Base-by-base conservation (phyloP, 345 rosid genomes). In the Lenwebbia sp. region DNA sequence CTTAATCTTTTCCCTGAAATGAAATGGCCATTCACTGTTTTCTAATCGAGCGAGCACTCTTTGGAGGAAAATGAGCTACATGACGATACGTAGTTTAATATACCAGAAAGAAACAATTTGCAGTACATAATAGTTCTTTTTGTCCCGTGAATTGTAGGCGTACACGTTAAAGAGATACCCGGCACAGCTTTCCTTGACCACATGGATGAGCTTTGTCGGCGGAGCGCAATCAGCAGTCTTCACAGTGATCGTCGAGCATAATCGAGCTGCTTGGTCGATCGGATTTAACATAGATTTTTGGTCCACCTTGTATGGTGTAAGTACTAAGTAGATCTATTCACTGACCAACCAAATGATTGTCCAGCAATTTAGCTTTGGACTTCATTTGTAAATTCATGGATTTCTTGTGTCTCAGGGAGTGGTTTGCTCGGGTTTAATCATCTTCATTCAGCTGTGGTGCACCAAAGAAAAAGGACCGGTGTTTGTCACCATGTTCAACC, bases 401-500 rank as follows among this genome's bases (percentile, higher is more conserved):
- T 49, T 62, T 21, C 83, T 55, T 60, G 83, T n/a, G 76, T 22
- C 23, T 84, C 93, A 94, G 96, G 96, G 93, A 75, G 93, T 94
- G 85, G 92, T 92, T 40, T 65, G 86, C 84, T 93, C 94, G 5
- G 95, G 97, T 10, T 21, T 92, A 25, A 83, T 88, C 23, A 60
- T 91, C 84, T 90, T 87, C 87, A 4, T 89, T 56, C 94, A 92
- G 84, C 86, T 92, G 12, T 92, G 95, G 95, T 93, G 97, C 93
- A 93, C 93, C 55, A 88, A 89, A 86, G 87, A 76, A 83, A 93
- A 88, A 86, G 97, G 92, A 40, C 93, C 95, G 5, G 95, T 93
- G 50, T 94, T 92, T 70, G 95, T 90, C 28, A 91, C 97, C 89
- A 89, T 93, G 92, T 93, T 94, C 88, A 92, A 88, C 88, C 94